phyloP scores from a whole-genome alignment of 257 asterid species.

The Mitragyna speciosa region DNA sequence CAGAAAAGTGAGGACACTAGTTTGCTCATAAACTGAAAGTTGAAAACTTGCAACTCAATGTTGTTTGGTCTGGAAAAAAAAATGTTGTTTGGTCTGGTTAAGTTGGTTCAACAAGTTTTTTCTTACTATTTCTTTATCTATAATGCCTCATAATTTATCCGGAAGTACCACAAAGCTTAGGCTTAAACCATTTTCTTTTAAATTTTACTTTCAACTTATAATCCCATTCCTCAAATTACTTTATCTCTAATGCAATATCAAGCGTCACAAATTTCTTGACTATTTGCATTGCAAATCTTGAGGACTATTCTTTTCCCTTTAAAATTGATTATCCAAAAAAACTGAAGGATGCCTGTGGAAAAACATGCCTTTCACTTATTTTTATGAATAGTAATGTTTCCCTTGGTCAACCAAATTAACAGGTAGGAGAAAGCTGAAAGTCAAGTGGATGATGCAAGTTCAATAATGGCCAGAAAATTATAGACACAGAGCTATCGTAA shows the following conservation, averaged over 20 bases:
- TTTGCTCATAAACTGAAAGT: background rate
- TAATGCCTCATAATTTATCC: background rate
- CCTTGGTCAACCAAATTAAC: background rate
- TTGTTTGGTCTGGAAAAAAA: background rate
- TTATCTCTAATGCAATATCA: background rate
- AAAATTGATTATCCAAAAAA: background rate
- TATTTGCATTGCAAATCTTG: background rate
- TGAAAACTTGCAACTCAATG: background rate
- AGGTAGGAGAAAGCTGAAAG: background rate
- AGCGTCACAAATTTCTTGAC: background rate
- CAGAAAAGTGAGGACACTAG: background rate
- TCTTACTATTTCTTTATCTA: background rate
- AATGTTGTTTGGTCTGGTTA: background rate
- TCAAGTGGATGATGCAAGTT: background rate
- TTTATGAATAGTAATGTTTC: background rate
- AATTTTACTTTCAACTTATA: background rate
- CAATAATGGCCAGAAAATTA: background rate
- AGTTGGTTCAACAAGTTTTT: background rate
- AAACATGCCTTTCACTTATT: constrained; percentile 2
- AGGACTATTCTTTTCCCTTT: background rate
- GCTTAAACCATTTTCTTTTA: background rate
- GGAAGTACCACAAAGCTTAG: background rate
- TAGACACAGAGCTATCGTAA: background rate
- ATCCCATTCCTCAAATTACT: background rate
- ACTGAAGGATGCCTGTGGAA: background rate